A percentile compares a stretch with the other conserved stretches of the same genome.
Evolutionary conservation across 495 filamentous ascomycete species (phyloP).

Genomic region (Lichenothelia convexa): DNA sequence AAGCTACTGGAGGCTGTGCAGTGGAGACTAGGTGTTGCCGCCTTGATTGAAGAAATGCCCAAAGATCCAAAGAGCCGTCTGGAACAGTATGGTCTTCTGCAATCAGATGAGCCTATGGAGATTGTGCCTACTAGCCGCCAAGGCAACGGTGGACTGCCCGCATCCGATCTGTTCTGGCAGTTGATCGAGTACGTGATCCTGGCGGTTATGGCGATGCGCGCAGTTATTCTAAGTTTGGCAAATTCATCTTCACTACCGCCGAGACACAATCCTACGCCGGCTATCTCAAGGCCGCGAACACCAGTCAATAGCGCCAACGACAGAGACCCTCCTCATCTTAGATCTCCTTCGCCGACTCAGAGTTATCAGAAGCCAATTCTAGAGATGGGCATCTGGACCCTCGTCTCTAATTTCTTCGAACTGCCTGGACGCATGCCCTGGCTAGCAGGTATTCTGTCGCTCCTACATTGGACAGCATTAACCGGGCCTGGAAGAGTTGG

Average conservation of each 20-base stretch:
- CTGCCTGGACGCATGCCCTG: constrained; percentile 69
- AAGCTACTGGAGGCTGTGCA: constrained; percentile 33
- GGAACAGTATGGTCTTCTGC: constrained; percentile 21
- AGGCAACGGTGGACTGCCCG: constrained; percentile 6
- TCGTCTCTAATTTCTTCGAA: constrained; percentile 48
- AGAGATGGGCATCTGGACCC: constrained; percentile 52
- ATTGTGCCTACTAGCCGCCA: not conserved
- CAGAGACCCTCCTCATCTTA: not conserved
- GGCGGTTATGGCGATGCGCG: constrained; percentile 42
- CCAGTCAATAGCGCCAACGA: not conserved
- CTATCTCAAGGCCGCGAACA: not conserved
- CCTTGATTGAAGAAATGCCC: constrained; percentile 8
- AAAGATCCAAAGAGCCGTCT: constrained; percentile 13
- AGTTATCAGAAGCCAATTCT: constrained; percentile 59
- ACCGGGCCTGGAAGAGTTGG: constrained; percentile 56
- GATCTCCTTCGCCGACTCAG: constrained; percentile 11
- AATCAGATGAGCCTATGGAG: constrained; percentile 6
- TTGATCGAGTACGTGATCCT: constrained; percentile 52
- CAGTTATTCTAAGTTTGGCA: constrained; percentile 33
- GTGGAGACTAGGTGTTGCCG: constrained; percentile 9
- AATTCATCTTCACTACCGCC: constrained; percentile 33
- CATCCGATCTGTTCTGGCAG: constrained; percentile 42
- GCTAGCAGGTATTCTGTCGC: constrained; percentile 50
- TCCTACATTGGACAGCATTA: constrained; percentile 53
- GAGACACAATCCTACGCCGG: not conserved